These are phyloP conservation scores for Rhexocercosporidium sp. DNA, from an alignment of 2,329 filamentous ascomycete species.

Conservation along the genomic window DNA sequence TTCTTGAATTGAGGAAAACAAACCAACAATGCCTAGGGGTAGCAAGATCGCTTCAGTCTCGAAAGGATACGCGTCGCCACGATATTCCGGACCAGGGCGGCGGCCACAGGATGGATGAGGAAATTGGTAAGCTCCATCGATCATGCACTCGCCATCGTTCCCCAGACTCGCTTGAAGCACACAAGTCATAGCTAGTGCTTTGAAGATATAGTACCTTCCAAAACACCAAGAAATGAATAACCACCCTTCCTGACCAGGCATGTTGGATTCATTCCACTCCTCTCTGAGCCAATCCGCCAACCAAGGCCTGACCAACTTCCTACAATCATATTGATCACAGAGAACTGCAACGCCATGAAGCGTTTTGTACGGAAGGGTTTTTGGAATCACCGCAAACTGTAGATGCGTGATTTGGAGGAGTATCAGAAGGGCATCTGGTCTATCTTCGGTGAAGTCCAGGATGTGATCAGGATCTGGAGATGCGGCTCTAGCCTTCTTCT, in stretches of 20 bases:
- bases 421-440: no score
- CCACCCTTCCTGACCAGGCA: background rate
- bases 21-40: no score
- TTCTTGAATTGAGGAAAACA: no score
- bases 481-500: background rate
- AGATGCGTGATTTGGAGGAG: no score
- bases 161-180: background rate
- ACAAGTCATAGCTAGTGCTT: background rate
- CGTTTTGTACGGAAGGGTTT: background rate
- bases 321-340: background rate
- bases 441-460: no score
- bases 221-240: background rate
- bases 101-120: background rate
- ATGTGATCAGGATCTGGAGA: background rate
- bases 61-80: no score
- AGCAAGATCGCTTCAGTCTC: no score
- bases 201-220: background rate
- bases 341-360: slow-evolving; percentile 6
- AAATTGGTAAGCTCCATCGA: background rate
- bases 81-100: background rate
- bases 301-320: background rate
- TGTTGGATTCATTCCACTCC: background rate
- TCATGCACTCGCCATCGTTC: background rate
- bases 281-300: background rate
- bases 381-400: background rate